These are phyloP conservation scores for Boletus coccyginus DNA, from an alignment of 768 basidiomycete species.

Conservation along the genomic window DNA sequence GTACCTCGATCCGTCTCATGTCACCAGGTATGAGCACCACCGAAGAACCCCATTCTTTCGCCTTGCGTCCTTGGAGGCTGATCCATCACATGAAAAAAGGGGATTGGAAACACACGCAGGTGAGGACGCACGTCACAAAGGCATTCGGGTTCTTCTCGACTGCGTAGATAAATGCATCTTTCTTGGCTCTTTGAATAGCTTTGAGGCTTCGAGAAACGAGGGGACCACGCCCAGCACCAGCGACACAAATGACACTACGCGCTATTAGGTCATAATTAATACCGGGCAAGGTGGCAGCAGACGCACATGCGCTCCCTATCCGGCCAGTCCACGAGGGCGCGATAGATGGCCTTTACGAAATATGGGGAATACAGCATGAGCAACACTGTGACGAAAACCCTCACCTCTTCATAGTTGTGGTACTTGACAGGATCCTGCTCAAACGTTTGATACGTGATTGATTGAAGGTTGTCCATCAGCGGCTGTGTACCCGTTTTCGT, in stretches of 20 bases:
- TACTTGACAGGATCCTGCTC: slow-evolving; percentile 99
- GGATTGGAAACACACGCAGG: slow-evolving; percentile 4
- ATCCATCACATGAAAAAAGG: slow-evolving; percentile 13
- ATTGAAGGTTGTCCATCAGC: slow-evolving; percentile 95
- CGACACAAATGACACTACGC: slow-evolving; percentile 79
- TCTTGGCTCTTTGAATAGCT: slow-evolving; percentile 67
- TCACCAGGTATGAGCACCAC: slow-evolving; percentile 91
- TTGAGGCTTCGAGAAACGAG: slow-evolving; percentile 81
- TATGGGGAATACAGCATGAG: slow-evolving; percentile 8
- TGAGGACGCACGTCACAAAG: slow-evolving; percentile 79
- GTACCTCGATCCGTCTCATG: slow-evolving; percentile 82
- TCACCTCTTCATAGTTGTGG: slow-evolving; percentile 87
- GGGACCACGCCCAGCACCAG: slow-evolving; percentile 94
- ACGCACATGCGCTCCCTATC: slow-evolving; percentile 56
- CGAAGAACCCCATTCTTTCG: slow-evolving; percentile 75
- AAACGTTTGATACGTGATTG: slow-evolving; percentile 95
- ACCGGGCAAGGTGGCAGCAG: slow-evolving; percentile 28
- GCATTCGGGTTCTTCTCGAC: slow-evolving; percentile 98
- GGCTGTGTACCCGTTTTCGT: slow-evolving; percentile 50
- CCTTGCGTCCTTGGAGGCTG: slow-evolving; percentile 83
- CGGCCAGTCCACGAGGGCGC: slow-evolving; percentile 74
- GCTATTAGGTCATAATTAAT: slow-evolving; percentile 18
- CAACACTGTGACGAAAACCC: slow-evolving; percentile 5
- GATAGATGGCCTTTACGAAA: slow-evolving; percentile 65
- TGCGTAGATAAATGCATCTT: slow-evolving; percentile 71